phyloP scores from a whole-genome alignment of 495 filamentous ascomycete species.

The Aspergillus sclerotioniger region DNA sequence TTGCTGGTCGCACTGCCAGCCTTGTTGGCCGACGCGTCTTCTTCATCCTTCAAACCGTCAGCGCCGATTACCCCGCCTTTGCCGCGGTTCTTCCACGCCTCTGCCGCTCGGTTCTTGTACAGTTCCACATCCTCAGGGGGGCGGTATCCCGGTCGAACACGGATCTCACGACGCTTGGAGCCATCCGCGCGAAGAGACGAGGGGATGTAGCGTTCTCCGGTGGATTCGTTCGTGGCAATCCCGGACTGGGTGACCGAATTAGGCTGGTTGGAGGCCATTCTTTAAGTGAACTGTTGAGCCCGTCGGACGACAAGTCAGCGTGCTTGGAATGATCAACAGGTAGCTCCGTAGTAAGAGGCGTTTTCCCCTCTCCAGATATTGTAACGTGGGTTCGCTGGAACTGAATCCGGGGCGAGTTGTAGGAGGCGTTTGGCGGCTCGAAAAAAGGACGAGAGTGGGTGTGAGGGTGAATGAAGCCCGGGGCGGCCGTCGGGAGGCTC shows the following conservation, averaged over 20 bases:
- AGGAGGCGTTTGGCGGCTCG: neutral
- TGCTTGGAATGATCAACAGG: neutral
- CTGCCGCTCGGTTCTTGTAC: constrained; percentile 90
- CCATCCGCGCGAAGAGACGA: constrained; percentile 84
- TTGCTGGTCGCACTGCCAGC: constrained; percentile 57
- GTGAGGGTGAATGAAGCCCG: neutral
- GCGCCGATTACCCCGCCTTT: constrained; percentile 79
- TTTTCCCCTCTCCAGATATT: neutral
- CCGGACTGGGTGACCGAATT: constrained; percentile 51
- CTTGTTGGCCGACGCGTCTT: constrained; percentile 42
- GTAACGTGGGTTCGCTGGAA: neutral
- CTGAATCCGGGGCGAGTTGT: neutral
- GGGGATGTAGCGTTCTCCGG: constrained; percentile 85
- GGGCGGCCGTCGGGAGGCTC: constrained; percentile 13
- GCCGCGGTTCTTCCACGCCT: constrained; percentile 79
- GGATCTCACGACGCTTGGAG: constrained; percentile 84
- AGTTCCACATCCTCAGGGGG: constrained; percentile 96
- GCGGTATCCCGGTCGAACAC: constrained; percentile 86
- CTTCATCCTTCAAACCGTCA: constrained; percentile 50
- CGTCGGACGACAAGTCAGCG: neutral
- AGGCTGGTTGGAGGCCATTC: constrained; percentile 26
- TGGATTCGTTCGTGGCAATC: constrained; percentile 67
- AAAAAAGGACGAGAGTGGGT: neutral
- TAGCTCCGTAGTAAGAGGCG: neutral
- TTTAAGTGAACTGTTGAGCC: constrained; percentile 4